phyloP scores from a whole-genome alignment of 768 basidiomycete species.

The Neoboletus magnificus region DNA sequence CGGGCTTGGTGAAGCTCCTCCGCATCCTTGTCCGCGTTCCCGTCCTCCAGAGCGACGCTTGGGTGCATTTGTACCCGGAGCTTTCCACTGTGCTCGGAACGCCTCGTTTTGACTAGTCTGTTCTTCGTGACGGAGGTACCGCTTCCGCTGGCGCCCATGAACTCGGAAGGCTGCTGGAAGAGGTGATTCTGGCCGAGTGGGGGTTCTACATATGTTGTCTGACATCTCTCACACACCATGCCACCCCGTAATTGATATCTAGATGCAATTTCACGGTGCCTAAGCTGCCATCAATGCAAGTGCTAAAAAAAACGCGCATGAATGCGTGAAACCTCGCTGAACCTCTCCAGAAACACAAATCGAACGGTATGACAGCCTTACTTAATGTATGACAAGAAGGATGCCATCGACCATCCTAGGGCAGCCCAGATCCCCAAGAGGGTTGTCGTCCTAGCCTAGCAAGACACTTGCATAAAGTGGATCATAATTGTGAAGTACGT shows the following conservation, averaged over 20 bases:
- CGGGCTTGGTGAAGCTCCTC: conserved; percentile 79
- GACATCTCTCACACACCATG: background rate
- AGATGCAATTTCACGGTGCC: background rate
- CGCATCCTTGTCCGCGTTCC: conserved; percentile 94
- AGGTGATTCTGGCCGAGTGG: conserved; percentile 29
- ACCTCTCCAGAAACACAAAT: background rate
- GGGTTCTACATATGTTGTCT: conserved; percentile 32
- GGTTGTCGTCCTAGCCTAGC: background rate
- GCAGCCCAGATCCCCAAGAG: background rate
- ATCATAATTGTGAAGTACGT: no score
- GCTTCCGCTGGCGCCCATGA: conserved; percentile 76
- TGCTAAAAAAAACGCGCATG: background rate
- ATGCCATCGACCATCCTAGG: background rate
- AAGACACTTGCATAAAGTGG: background rate
- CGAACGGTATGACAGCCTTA: background rate
- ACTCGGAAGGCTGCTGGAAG: conserved; percentile 36
- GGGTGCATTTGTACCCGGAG: conserved; percentile 36
- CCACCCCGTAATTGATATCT: background rate
- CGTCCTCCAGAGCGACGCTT: conserved; percentile 69
- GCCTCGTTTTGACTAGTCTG: conserved; percentile 45
- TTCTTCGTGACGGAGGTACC: conserved; percentile 55
- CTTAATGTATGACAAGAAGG: background rate
- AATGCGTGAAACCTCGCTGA: background rate
- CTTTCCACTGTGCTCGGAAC: conserved; percentile 31
- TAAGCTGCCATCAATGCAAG: background rate